Evolutionary conservation across 2,329 filamentous ascomycete species (phyloP), one percentile per base, ranked within the genome.

Genomic region (Pyrenophora tritici-repentis): DNA sequence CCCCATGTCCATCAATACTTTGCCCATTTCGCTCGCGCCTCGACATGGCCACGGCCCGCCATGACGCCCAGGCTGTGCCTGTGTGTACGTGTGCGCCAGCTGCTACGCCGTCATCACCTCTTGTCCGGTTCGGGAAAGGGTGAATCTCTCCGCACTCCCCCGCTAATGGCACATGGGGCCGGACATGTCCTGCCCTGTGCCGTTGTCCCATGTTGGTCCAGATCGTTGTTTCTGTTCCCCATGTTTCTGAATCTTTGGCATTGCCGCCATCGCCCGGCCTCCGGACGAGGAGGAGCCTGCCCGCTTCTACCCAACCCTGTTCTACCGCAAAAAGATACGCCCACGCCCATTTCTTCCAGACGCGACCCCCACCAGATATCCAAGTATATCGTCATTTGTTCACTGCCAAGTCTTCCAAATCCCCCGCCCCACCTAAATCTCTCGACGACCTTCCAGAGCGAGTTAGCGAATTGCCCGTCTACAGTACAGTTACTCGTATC

Each of bases 371-470:
- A 37, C 32, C 20, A 37, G 18, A 3, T 20, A 20, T 5, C 18
- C 8, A 9, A 4, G 13, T 13, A 56, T 55, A 50, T 53, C 63
- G 66, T 68, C 66, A 68, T 68, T 20, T 20, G 38, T 46, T 47
- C 37, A 13, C 55, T 44, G 66, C 66, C 63, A 68, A 68, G 65
- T 4, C 38, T 55, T 43, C 34, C 43, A 43, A 38, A 52, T 39
- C 13, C 33, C 58, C 45, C 47, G 48, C 58, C 55, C 55, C 59
- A 54, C 58, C 42, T 42, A 41, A 29, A 34, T 51, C 54, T 52
- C 60, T 49, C 43, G 52, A n/a, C 49, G 52, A 71, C 68, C 70
- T 73, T 63, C 70, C 68, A 16, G 42, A 62, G 59, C 29, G 47
- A 65, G 70, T 56, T 59, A 62, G 59, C 59, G 49, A 58, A 42